Evolutionary conservation across 2,329 filamentous ascomycete genomes (phyloP).

Genomic region (Coccinonectria pachysandricola): DNA sequence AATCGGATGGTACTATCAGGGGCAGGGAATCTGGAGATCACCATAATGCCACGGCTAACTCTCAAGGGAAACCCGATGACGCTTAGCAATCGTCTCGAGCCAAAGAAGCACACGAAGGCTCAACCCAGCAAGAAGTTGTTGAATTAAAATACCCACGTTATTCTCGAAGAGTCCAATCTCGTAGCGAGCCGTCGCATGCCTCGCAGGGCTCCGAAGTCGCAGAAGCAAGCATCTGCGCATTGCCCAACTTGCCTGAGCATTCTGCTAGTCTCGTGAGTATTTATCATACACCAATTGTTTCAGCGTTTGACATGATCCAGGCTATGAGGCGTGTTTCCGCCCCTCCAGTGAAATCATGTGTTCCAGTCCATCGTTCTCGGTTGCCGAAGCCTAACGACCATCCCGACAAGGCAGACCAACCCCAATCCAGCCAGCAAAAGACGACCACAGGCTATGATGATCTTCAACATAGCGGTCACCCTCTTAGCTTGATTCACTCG

Average conservation of each 20-base stretch:
- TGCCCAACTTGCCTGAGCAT: conserved; percentile 3
- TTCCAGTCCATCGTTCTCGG: conserved; percentile 8
- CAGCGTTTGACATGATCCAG: conserved; percentile 7
- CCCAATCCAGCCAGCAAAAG: no score
- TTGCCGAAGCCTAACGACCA: conserved; percentile 16
- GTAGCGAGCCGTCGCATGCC: conserved; percentile 31
- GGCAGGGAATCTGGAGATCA: conserved; percentile 7
- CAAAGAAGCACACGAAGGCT: conserved; percentile 7
- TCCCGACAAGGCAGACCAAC: no score
- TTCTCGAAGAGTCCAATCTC: conserved; percentile 36
- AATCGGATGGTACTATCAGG: conserved; percentile 1
- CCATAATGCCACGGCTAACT: conserved; percentile 4
- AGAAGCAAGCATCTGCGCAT: conserved; percentile 3
- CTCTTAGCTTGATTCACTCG: no score
- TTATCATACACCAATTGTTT: no score
- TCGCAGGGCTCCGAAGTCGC: conserved; percentile 14
- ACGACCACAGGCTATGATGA: no score
- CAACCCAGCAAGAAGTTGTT: conserved; percentile 8
- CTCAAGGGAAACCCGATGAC: conserved; percentile 10
- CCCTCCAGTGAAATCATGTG: conserved; percentile 9
- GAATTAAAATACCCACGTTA: conserved; percentile 27
- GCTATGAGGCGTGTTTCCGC: conserved; percentile 19
- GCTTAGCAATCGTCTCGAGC: conserved; percentile 12
- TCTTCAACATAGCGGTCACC: no score
- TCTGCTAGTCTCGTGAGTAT: conserved; percentile 6